Evolutionary conservation across 352 stramenopile genomes (phyloP).

Genomic region (Pilasporangium apinafurcum): DNA sequence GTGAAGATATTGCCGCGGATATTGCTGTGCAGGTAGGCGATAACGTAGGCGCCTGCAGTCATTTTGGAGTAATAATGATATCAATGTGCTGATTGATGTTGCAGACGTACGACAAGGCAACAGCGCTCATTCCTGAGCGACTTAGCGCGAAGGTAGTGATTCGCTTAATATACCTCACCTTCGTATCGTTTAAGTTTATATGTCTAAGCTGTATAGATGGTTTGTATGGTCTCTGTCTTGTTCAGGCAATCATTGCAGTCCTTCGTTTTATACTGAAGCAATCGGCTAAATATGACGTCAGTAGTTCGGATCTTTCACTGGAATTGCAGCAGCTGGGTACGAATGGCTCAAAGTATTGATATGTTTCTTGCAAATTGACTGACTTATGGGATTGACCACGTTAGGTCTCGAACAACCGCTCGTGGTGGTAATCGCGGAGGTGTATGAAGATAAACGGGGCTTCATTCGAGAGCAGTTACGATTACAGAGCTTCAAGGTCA

Average conservation of each 20-base stretch:
- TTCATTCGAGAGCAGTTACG: constrained; percentile 27
- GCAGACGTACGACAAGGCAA: too few species aligned
- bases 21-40: constrained; percentile 15
- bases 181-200: not conserved
- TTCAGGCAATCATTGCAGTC: constrained; percentile 21
- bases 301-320: constrained; percentile 20
- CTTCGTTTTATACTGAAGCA: constrained; percentile 46
- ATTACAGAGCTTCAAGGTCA: constrained; percentile 25
- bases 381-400: not conserved
- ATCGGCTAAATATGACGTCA: constrained; percentile 36
- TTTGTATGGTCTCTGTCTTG: not conserved
- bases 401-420: constrained; percentile 7
- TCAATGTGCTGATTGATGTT: not conserved
- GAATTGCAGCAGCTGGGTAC: constrained; percentile 47
- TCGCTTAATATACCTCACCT: too few species aligned
- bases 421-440: constrained; percentile 17
- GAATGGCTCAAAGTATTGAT: not conserved
- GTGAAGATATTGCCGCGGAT: constrained; percentile 17
- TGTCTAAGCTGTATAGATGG: constrained; percentile 7
- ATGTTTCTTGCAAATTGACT: not conserved
- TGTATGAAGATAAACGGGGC: constrained; percentile 17
- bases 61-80: too few species aligned
- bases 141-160: too few species aligned
- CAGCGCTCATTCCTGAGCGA: too few species aligned
- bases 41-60: too few species aligned